phyloP scores from a whole-genome alignment of 805 yeast species.

The Zygoascus ofunaensis region DNA sequence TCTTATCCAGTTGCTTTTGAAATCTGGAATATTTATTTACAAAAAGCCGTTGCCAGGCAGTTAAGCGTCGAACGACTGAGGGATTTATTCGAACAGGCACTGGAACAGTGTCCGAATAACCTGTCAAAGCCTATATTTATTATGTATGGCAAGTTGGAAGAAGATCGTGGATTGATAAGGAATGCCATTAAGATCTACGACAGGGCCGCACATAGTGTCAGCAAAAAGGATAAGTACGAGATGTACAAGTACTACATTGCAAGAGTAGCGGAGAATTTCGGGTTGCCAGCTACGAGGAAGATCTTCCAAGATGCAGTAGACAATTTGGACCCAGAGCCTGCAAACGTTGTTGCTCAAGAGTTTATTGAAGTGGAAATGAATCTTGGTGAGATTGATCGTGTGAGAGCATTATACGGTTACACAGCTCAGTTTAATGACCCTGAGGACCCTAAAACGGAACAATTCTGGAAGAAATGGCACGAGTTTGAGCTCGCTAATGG shows the following conservation, averaged over 20 bases:
- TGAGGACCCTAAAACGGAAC: constrained; percentile 14
- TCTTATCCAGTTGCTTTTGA: constrained; percentile 53
- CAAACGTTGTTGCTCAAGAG: constrained; percentile 38
- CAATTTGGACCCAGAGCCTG: constrained; percentile 35
- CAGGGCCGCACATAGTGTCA: constrained; percentile 31
- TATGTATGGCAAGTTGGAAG: constrained; percentile 56
- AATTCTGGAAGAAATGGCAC: constrained; percentile 64
- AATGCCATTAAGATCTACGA: constrained; percentile 43
- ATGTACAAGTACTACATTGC: constrained; percentile 38
- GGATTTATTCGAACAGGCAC: constrained; percentile 64
- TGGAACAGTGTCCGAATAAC: constrained; percentile 42
- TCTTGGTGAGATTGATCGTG: constrained; percentile 47
- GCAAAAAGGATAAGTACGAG: constrained; percentile 27
- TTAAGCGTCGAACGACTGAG: constrained; percentile 46
- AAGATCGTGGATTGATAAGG: constrained; percentile 40
- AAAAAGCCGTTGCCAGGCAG: constrained; percentile 36
- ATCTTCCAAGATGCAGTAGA: constrained; percentile 47
- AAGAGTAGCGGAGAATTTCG: constrained; percentile 34
- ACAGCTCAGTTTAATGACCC: constrained; percentile 39
- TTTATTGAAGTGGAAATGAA: constrained; percentile 51
- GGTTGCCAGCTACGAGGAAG: constrained; percentile 36
- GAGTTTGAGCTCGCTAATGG: constrained; percentile 67
- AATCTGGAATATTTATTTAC: constrained; percentile 62
- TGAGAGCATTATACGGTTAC: constrained; percentile 51
- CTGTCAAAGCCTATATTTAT: constrained; percentile 42